Percentiles rank a stretch among this genome's conserved stretches.
These are phyloP conservation scores for Ustilago lituana DNA, from an alignment of 1,284 basidiomycete genomes.

Conservation along the genomic window DNA sequence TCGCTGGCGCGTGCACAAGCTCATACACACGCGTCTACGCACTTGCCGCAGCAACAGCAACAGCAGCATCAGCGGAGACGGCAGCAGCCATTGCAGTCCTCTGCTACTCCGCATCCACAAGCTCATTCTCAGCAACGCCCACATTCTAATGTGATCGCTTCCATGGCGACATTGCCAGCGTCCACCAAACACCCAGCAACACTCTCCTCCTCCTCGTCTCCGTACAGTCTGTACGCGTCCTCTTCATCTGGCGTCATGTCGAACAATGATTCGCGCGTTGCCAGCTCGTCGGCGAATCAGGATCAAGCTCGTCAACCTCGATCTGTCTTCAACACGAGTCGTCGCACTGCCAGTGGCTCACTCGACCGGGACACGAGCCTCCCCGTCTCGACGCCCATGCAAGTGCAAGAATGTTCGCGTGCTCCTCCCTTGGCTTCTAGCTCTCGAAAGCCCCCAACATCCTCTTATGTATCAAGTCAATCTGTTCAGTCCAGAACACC, in stretches of 20 bases:
- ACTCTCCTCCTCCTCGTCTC: background rate
- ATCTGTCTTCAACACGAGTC: too few species aligned
- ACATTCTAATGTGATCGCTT: background rate
- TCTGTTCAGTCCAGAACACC: too few species aligned
- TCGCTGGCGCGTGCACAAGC: background rate
- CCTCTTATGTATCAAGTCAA: too few species aligned
- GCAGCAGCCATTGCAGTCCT: too few species aligned
- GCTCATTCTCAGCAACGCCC: background rate
- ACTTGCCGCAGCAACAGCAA: conserved; percentile 11
- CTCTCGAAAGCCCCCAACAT: too few species aligned
- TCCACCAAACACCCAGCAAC: background rate
- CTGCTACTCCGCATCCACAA: too few species aligned
- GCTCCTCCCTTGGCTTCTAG: too few species aligned
- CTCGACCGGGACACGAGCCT: too few species aligned
- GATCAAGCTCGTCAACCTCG: background rate
- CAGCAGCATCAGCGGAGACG: too few species aligned
- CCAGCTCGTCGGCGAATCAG: background rate
- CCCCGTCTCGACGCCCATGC: too few species aligned
- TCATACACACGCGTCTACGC: conserved; percentile 10
- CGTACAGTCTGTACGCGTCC: background rate
- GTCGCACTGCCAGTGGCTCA: conserved; percentile 2
- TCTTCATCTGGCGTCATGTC: background rate
- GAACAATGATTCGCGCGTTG: background rate
- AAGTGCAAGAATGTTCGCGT: too few species aligned
- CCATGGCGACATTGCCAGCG: conserved; percentile 7